phyloP scores from a whole-genome alignment of 192 early-diverging fungal species.

The Martensiomyces pterosporus region DNA sequence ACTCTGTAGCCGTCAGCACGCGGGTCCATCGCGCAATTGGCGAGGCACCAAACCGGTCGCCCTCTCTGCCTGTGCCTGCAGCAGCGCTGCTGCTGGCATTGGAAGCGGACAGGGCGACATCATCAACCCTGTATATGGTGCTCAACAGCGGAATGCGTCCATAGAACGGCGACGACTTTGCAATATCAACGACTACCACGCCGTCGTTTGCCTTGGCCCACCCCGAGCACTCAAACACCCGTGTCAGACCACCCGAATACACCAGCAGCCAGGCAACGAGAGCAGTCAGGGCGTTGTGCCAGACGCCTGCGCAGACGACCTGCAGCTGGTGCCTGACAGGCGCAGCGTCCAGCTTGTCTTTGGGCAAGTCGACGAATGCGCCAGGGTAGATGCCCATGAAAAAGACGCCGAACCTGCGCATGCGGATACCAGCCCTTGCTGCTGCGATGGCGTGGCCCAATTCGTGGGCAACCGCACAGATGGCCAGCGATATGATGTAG shows the following conservation, averaged over 20 bases:
- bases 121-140: conserved; percentile 25
- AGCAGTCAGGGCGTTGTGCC: conserved; percentile 40
- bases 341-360: conserved; percentile 14
- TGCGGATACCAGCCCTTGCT: conserved; percentile 4
- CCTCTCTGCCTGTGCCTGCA: background rate
- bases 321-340: conserved; percentile 10
- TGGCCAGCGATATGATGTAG: conserved; percentile 21
- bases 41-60: conserved; percentile 2
- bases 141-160: conserved; percentile 25
- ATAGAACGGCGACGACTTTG: conserved; percentile 18
- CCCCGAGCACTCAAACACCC: conserved; percentile 8
- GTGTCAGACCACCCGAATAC: conserved; percentile 15
- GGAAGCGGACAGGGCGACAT: conserved; percentile 5
- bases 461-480: conserved; percentile 30
- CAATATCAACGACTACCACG: conserved; percentile 23
- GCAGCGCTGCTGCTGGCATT: background rate
- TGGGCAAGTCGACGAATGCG: conserved; percentile 37
- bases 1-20: conserved; percentile 14
- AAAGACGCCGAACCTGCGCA: conserved; percentile 28
- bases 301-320: conserved; percentile 40
- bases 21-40: conserved; percentile 28
- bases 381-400: conserved; percentile 35
- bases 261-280: conserved; percentile 21
- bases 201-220: conserved; percentile 12
- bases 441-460: conserved; percentile 40